These are phyloP conservation scores for Otatea glauca DNA, from an alignment of 176 grass and related monocot genomes.

Conservation along the genomic window DNA sequence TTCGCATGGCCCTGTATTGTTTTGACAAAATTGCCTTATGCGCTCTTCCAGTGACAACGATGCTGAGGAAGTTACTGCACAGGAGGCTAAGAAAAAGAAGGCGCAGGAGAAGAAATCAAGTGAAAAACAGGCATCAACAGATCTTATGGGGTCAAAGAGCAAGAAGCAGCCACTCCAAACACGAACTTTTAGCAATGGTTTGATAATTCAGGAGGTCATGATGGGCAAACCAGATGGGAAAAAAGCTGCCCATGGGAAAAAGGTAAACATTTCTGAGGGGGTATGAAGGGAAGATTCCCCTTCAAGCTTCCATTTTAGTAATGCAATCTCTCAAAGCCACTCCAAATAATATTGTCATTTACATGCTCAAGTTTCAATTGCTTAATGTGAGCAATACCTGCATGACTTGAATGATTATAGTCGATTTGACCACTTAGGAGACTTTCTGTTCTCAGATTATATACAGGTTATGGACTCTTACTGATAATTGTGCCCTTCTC, in stretches of 20 bases:
- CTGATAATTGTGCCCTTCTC: not conserved
- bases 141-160: slow-evolving; percentile 37
- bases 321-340: not conserved
- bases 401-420: not conserved
- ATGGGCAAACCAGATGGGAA: slow-evolving; percentile 86
- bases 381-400: not conserved
- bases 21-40: not conserved
- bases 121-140: slow-evolving; percentile 38
- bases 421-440: not conserved
- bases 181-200: slow-evolving; percentile 77
- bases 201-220: slow-evolving; percentile 69
- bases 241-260: slow-evolving; percentile 68
- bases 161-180: slow-evolving; percentile 53
- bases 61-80: slow-evolving; percentile 12
- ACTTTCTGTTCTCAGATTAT: not conserved
- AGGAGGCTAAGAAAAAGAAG: slow-evolving; percentile 54
- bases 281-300: not conserved
- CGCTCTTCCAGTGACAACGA: slow-evolving; percentile 31
- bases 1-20: not conserved
- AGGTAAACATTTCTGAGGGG: slow-evolving; percentile 50
- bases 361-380: not conserved
- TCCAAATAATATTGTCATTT: not conserved
- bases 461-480: not conserved
- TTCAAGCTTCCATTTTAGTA: slow-evolving; percentile 22
- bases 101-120: slow-evolving; percentile 33